Conservation (phyloP, 306 rosid species). For the Hylodesmum podocarpum region DNA sequence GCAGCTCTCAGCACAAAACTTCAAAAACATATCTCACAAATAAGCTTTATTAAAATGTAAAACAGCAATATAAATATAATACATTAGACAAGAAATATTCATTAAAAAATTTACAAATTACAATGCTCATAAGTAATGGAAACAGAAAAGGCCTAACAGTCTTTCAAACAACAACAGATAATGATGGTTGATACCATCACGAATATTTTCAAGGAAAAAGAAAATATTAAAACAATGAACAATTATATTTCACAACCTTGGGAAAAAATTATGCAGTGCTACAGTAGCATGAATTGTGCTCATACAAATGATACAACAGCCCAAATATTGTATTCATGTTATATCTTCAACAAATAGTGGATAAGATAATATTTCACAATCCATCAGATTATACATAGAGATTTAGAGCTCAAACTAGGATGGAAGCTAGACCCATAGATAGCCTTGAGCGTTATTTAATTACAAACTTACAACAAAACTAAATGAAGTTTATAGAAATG, state of each 20-base stretch:
- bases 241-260: not conserved
- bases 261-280: not conserved
- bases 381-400: not conserved
- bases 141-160: not conserved
- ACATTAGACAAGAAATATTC: not conserved
- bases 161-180: not conserved
- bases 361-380: not conserved
- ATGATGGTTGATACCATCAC: not conserved
- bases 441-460: not conserved
- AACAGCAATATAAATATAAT: too few relatives aligned
- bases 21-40: not conserved
- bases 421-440: not conserved
- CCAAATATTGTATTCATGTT: not conserved
- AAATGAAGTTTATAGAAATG: not conserved
- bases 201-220: not conserved
- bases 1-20: too few relatives aligned
- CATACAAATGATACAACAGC: not conserved
- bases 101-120: not conserved
- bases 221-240: not conserved
- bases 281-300: not conserved
- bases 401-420: not conserved
- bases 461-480: not conserved
- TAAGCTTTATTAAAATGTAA: too few relatives aligned
- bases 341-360: not conserved
- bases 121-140: not conserved